These are phyloP conservation scores for Solioccasus polychromus DNA, from an alignment of 768 basidiomycete species.

Conservation along the genomic window DNA sequence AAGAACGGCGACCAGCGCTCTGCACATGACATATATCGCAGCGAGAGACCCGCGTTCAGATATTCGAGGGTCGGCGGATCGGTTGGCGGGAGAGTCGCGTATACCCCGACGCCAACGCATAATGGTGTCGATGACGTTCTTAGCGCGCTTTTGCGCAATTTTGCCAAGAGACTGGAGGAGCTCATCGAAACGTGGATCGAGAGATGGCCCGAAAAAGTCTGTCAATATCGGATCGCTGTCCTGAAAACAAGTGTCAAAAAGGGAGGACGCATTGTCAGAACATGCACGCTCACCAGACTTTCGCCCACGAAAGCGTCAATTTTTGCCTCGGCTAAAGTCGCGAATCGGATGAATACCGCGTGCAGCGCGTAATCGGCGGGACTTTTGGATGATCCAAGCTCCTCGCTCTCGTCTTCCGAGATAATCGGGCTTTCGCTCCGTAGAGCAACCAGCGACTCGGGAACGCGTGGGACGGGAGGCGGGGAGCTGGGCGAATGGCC, in stretches of 20 bases:
- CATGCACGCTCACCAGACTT: slow-evolving; percentile 50
- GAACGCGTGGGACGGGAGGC: slow-evolving; percentile 78
- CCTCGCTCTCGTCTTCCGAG: slow-evolving; percentile 65
- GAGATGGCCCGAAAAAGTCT: slow-evolving; percentile 63
- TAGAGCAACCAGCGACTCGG: slow-evolving; percentile 51
- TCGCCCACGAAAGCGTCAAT: slow-evolving; percentile 73
- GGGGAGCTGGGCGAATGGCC: slow-evolving; percentile 48
- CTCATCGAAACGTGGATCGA: slow-evolving; percentile 82
- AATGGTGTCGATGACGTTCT: slow-evolving; percentile 81
- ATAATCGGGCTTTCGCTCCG: slow-evolving; percentile 50
- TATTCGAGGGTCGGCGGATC: slow-evolving; percentile 28
- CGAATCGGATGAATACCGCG: slow-evolving; percentile 85
- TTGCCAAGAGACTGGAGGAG: slow-evolving; percentile 80
- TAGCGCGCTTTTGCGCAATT: slow-evolving; percentile 80
- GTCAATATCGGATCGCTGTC: slow-evolving; percentile 68
- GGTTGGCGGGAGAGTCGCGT: slow-evolving; percentile 50
- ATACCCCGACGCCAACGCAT: slow-evolving; percentile 85
- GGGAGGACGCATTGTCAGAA: not conserved
- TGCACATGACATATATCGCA: slow-evolving; percentile 87
- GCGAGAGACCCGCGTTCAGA: slow-evolving; percentile 76
- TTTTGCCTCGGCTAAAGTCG: slow-evolving; percentile 73
- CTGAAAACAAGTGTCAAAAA: slow-evolving; percentile 34
- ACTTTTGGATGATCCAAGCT: slow-evolving; percentile 66
- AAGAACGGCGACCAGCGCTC: slow-evolving; percentile 77
- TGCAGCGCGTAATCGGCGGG: slow-evolving; percentile 88